Evolutionary conservation across 108 stramenopile genomes (phyloP).

Genomic region (Cyclotella kingstonii): DNA sequence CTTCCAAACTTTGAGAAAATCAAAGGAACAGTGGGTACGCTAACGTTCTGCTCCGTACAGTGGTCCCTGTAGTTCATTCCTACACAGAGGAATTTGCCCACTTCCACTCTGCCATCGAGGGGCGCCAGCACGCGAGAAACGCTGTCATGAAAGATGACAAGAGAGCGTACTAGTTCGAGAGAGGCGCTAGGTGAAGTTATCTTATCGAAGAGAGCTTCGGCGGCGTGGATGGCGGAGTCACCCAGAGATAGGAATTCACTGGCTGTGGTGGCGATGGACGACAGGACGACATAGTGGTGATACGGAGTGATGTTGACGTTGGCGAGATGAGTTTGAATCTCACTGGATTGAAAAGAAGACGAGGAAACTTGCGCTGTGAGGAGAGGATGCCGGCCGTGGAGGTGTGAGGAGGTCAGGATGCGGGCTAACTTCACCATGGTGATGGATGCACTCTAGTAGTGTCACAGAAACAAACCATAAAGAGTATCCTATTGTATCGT

Average conservation of each 20-base stretch:
- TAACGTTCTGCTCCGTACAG: constrained; percentile 51
- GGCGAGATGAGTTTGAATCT: constrained; percentile 4
- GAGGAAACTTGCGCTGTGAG: constrained; percentile 27
- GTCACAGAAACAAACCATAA: too few species aligned
- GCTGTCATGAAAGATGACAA: constrained; percentile 17
- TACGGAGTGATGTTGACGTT: neutral
- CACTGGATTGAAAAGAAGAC: constrained; percentile 11
- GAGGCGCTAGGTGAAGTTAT: constrained; percentile 14
- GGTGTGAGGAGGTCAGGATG: constrained; percentile 29
- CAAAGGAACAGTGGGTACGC: constrained; percentile 53
- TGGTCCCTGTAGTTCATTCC: constrained; percentile 68
- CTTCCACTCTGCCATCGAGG: constrained; percentile 45
- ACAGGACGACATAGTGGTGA: constrained; percentile 36
- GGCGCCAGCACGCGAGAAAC: constrained; percentile 39
- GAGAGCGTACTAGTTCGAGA: neutral
- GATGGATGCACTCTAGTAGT: too few species aligned
- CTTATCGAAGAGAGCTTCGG: constrained; percentile 30
- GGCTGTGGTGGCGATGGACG: constrained; percentile 41
- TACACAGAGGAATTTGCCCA: constrained; percentile 59
- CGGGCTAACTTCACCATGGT: constrained; percentile 46
- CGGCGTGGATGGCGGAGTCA: constrained; percentile 12
- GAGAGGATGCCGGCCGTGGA: constrained; percentile 8
- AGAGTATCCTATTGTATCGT: too few species aligned
- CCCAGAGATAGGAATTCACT: constrained; percentile 40
- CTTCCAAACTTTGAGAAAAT: constrained; percentile 60